phyloP scores from a whole-genome alignment of 148 eudicot genomes.

The Pouteria glomerata region DNA sequence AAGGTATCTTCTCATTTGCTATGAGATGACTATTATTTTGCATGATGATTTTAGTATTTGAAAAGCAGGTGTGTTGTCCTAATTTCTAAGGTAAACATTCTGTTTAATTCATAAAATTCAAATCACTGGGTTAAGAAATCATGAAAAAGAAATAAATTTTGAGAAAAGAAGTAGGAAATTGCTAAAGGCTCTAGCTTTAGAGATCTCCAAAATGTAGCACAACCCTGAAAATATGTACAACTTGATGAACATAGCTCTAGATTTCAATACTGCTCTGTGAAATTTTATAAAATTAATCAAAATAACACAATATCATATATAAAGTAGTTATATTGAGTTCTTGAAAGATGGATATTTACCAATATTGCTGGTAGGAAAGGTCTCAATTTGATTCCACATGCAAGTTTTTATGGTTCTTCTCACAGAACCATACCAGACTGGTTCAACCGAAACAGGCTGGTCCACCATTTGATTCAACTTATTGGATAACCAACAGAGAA shows the following conservation, averaged over 20 bases:
- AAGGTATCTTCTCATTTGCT: constrained; percentile 3
- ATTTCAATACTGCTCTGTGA: background rate
- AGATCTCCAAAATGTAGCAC: background rate
- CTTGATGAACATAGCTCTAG: background rate
- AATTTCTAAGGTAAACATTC: background rate
- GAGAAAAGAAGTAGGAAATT: background rate
- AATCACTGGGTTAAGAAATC: background rate
- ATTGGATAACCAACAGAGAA: too few relatives aligned
- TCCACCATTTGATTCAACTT: too few relatives aligned
- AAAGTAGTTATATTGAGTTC: too few relatives aligned
- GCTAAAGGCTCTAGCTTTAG: background rate
- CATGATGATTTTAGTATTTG: background rate
- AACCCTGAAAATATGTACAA: background rate
- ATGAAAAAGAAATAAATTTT: background rate
- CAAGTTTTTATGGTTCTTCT: background rate
- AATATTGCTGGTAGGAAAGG: background rate
- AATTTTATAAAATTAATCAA: background rate
- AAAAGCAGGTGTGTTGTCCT: background rate
- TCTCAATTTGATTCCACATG: background rate
- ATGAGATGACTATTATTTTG: background rate
- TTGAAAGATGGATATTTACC: background rate
- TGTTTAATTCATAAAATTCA: background rate
- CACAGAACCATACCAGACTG: too few relatives aligned
- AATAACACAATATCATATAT: background rate
- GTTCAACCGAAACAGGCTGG: too few relatives aligned